Base-by-base conservation (phyloP, 1,284 basidiomycete genomes). In the Sporisorium iseilematis-ciliati region DNA sequence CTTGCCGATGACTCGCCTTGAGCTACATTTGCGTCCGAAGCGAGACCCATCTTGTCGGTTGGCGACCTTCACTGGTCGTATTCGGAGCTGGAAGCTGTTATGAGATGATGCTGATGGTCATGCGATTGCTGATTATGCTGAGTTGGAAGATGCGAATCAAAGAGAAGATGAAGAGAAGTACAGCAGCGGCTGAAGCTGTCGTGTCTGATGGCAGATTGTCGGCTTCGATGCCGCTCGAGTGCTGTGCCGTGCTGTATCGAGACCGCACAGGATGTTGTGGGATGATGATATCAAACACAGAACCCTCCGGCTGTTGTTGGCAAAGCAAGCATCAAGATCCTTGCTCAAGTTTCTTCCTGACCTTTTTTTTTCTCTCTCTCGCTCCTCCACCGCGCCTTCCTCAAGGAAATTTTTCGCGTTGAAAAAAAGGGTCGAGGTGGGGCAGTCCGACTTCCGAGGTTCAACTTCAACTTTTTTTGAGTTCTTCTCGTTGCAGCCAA, bases 371-470 rank as follows among this genome's bases (percentile, higher is more conserved):
- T 49, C 51, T 16, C 43, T 43, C 21, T 45, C 35, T 21, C 18
- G 3, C 20, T 10, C 54, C 67, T 65, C 68, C 68, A 71, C 68
- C 55, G 55, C 33, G 35, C 31, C 35, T 11, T 40, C 38, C 33
- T 23, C n/a, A n/a, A 26, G 40, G 57, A 57, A 65, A 58, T 53
- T 64, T 64, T 70, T 64, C 21, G 54, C 10, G 7, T 38, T 16
- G 11, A 56, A 41, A 21, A 40, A 40, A 26, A 53, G 58, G 49
- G 48, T 55, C 48, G 46, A 51, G 20, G 52, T 51, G 52, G 54
- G 49, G 59, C n/a, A 8, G 35, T 57, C 68, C 68, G 62, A 65
- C 7, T 70, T 61, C 68, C 68, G 68, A 65, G 57, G 48, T 64
- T 64, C 61, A 42, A 18, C 4, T 53, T 29, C 23, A 40, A 51